Base-by-base conservation (phyloP, 2,329 filamentous ascomycete genomes). In the Xylaria sp. region DNA sequence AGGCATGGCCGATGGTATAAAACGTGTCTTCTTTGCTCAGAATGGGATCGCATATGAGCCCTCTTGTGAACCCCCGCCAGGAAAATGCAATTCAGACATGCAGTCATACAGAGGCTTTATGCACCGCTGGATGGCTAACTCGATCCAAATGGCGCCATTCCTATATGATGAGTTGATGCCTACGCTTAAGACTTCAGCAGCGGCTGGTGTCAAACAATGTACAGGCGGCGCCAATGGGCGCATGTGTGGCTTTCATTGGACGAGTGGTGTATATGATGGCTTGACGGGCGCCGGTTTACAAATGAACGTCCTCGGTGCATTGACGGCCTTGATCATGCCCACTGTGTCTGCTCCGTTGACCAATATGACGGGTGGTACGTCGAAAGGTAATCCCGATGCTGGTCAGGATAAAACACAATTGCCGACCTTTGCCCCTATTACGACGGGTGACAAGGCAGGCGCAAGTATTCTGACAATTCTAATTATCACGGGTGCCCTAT, bases 61-160 rank as follows among this genome's bases (percentile, higher is more conserved):
- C 2, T 83, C 88, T 13, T 95, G 92, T 80, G 91, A 93, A 73
- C 80, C 84, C 3, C 28, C 69, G 3, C 66, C 67, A 2, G 80
- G 76, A 26, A 85, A 81, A 23, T 95, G 93, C 82, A 90, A 90
- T 66, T 84, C 87, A 57, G 93, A 95, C 74, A 92, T 93, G 83
- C 80, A 88, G 68, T 88, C 88, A 1, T 94, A 91, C 86, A 93
- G 93, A 79, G 90, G 90, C 46, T 89, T 90, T 66, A 82, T 92
- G 20, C 85, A 89, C 72, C 86, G 89, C 48, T 92, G 90, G 88
- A 82, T 93, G 72, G 83, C 87, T 4, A 83, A 86, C 26, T 84
- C 87, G 1, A 85, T 87, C 2, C 84, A 90, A 72, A 65, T 93
- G n/a, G 89, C 88, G 0, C 90, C 91, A 0, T 85, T 84, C 54